phyloP scores from a whole-genome alignment of 2,329 filamentous ascomycete species.

The Mycosphaerella arachidis region DNA sequence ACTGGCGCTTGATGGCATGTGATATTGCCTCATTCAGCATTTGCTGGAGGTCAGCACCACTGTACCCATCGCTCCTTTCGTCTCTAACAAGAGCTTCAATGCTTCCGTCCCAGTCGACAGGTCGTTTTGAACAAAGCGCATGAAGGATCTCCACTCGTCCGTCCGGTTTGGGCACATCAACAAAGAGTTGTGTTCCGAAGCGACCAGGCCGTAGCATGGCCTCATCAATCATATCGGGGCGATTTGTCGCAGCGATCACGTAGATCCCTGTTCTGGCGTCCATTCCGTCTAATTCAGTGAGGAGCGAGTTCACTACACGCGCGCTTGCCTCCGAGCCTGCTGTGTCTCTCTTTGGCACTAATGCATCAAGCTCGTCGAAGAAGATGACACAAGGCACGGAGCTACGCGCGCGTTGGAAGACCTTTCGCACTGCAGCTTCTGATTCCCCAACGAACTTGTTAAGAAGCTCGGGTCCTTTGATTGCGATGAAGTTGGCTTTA shows the following conservation, averaged over 20 bases:
- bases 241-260: constrained; percentile 90
- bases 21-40: constrained; percentile 57
- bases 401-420: constrained; percentile 81
- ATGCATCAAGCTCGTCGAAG: constrained; percentile 93
- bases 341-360: constrained; percentile 79
- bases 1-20: constrained; percentile 48
- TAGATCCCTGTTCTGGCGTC: constrained; percentile 74
- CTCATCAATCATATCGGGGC: constrained; percentile 92
- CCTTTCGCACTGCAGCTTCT: constrained; percentile 84
- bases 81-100: constrained; percentile 61
- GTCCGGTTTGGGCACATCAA: constrained; percentile 73
- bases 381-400: constrained; percentile 92
- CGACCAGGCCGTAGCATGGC: constrained; percentile 91
- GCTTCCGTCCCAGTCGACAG: constrained; percentile 45
- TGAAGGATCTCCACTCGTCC: constrained; percentile 83
- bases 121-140: constrained; percentile 56
- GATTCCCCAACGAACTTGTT: constrained; percentile 98
- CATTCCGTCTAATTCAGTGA: constrained; percentile 89
- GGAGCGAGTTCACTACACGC: constrained; percentile 87
- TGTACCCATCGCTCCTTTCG: constrained; percentile 68
- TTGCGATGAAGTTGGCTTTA: constrained; percentile 95
- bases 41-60: constrained; percentile 61
- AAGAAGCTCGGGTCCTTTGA: constrained; percentile 91
- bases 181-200: constrained; percentile 80
- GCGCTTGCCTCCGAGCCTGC: constrained; percentile 73